Percentiles rank a stretch among this genome's conserved stretches.
These are phyloP conservation scores for Dactylella cylindrospora DNA, from an alignment of 2,329 filamentous ascomycete species.

Conservation along the genomic window DNA sequence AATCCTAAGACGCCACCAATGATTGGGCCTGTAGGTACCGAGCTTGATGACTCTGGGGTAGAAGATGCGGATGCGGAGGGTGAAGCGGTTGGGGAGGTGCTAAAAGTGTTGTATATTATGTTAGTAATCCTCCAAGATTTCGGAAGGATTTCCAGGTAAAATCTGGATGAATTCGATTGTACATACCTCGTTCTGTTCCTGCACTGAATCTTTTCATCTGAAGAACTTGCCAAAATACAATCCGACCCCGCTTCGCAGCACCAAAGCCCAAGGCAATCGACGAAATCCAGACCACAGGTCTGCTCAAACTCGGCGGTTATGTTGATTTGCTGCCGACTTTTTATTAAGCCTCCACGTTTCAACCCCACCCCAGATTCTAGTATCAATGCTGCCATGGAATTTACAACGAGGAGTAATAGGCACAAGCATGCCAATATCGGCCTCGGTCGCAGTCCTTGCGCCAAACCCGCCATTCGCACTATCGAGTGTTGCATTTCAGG, in stretches of 20 bases:
- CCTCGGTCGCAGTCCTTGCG: slow-evolving; percentile 14
- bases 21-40: slow-evolving; percentile 21
- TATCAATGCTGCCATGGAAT: slow-evolving; percentile 18
- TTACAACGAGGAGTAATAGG: slow-evolving; percentile 15
- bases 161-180: not conserved
- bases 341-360: slow-evolving; percentile 9
- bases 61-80: slow-evolving; percentile 11
- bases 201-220: slow-evolving; percentile 8
- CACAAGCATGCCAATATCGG: slow-evolving; percentile 9
- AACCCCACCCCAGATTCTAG: slow-evolving; percentile 2
- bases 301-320: slow-evolving; percentile 7
- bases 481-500: slow-evolving; percentile 43
- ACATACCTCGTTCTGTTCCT: slow-evolving; percentile 13
- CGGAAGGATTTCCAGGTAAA: not conserved
- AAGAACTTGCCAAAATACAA: slow-evolving; percentile 21
- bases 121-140: slow-evolving; percentile 3
- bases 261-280: slow-evolving; percentile 3
- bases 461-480: too few relatives aligned
- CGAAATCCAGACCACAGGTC: slow-evolving; percentile 13
- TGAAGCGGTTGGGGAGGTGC: slow-evolving; percentile 4
- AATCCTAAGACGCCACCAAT: slow-evolving; percentile 18
- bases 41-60: not conserved
- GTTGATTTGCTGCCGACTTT: slow-evolving; percentile 12
- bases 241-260: slow-evolving; percentile 18
- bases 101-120: too few relatives aligned